These are phyloP conservation scores for Microdochium trichocladiopsis DNA, from an alignment of 2,329 filamentous ascomycete species.

Conservation along the genomic window DNA sequence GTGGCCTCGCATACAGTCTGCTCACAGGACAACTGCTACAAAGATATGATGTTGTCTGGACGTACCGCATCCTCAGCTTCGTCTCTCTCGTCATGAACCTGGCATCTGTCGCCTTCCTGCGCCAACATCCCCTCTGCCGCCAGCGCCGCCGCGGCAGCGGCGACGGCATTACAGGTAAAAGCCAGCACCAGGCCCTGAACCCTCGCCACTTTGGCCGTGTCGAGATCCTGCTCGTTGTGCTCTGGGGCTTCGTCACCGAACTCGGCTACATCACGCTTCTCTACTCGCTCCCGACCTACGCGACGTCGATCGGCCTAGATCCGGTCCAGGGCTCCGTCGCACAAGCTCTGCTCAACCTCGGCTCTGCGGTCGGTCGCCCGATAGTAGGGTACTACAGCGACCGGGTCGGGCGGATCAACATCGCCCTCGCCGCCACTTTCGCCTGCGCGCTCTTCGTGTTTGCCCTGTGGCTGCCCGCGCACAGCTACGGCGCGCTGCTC, in stretches of 20 bases:
- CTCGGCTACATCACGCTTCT: constrained; percentile 59
- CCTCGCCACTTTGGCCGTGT: constrained; percentile 40
- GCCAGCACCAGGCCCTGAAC: constrained; percentile 44
- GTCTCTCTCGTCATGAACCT: constrained; percentile 44
- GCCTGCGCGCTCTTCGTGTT: constrained; percentile 50
- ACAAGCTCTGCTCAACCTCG: constrained; percentile 56
- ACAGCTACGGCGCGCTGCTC: constrained; percentile 47
- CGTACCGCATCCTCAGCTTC: constrained; percentile 53
- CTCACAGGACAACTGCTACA: constrained; percentile 50
- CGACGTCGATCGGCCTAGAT: constrained; percentile 48
- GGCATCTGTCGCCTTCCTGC: constrained; percentile 43
- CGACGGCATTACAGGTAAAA: constrained; percentile 39
- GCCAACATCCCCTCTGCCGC: constrained; percentile 45
- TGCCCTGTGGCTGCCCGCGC: constrained; percentile 54
- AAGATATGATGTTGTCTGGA: constrained; percentile 48
- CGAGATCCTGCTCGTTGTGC: constrained; percentile 50
- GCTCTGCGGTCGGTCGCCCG: constrained; percentile 51
- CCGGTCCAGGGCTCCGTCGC: constrained; percentile 53
- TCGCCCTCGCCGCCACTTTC: constrained; percentile 47
- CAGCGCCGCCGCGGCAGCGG: no score
- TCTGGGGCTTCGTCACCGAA: constrained; percentile 54
- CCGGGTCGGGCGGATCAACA: constrained; percentile 51
- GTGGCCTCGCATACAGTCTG: constrained; percentile 52
- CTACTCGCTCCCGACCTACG: constrained; percentile 58
- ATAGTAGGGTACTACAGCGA: constrained; percentile 58